These are phyloP conservation scores for Cladosporium austrohemisphaericum DNA, from an alignment of 2,329 filamentous ascomycete genomes.

Conservation along the genomic window DNA sequence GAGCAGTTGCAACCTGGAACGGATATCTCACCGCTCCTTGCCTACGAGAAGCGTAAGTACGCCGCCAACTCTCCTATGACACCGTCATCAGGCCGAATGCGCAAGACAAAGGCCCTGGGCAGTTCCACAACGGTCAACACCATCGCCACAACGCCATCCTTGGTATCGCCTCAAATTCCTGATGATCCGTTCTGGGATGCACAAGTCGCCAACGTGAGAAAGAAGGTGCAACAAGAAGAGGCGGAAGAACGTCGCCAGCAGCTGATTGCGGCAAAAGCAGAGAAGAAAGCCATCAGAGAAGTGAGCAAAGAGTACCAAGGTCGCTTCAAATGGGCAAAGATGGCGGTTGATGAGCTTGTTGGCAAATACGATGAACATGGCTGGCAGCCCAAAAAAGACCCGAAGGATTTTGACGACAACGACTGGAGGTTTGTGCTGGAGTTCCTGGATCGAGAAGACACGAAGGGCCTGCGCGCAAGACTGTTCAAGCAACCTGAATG, in stretches of 20 bases:
- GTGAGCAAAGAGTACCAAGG: slow-evolving; percentile 9
- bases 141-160: not conserved
- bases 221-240: slow-evolving; percentile 4
- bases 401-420: slow-evolving; percentile 10
- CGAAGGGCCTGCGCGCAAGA: not conserved
- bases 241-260: slow-evolving; percentile 11
- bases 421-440: slow-evolving; percentile 11
- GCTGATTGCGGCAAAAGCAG: slow-evolving; percentile 7
- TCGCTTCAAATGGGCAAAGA: slow-evolving; percentile 14
- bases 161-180: slow-evolving; percentile 7
- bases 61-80: not conserved
- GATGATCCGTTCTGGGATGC: slow-evolving; percentile 3
- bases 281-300: slow-evolving; percentile 1
- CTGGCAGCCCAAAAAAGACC: slow-evolving; percentile 14
- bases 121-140: slow-evolving; percentile 2
- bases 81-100: not conserved
- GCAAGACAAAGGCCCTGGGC: not conserved
- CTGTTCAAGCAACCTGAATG: slow-evolving; percentile 7
- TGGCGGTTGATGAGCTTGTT: slow-evolving; percentile 5
- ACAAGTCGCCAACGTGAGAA: slow-evolving; percentile 5
- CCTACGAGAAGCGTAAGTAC: not conserved
- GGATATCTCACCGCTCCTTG: slow-evolving; percentile 1
- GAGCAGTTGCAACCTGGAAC: no score
- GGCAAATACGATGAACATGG: slow-evolving; percentile 13
- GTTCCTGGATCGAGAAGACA: not conserved